Conservation (phyloP, 2,329 filamentous ascomycete genomes). For the Arthrobotrys musiformis region DNA sequence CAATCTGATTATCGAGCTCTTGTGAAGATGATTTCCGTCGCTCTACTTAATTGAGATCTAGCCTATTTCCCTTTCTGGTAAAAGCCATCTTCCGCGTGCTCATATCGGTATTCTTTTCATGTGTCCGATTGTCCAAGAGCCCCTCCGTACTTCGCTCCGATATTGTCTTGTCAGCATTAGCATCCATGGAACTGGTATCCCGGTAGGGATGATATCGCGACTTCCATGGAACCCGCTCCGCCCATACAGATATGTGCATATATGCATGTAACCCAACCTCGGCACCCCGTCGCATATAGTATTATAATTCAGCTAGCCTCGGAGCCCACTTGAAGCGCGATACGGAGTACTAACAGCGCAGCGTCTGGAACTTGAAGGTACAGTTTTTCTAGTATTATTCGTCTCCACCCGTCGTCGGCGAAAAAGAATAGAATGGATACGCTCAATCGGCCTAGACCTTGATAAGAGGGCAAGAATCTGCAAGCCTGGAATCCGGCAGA, state of each 20-base stretch:
- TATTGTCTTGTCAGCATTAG: not conserved
- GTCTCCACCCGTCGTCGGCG: not conserved
- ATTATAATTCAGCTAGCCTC: no score
- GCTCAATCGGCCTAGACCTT: not conserved
- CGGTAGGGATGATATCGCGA: not conserved
- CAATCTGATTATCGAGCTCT: not conserved
- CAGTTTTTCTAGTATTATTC: no score
- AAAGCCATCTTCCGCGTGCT: not conserved
- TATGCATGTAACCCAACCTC: not conserved
- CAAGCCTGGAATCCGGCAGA: not conserved
- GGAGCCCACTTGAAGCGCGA: no score
- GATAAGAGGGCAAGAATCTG: no score
- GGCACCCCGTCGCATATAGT: not conserved
- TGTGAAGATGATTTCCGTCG: not conserved
- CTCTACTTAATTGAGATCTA: not conserved
- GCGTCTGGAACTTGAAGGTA: no score
- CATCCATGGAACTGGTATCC: not conserved
- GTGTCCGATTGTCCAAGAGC: not conserved
- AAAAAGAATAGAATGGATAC: no score
- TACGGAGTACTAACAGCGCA: no score
- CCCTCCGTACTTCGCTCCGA: not conserved
- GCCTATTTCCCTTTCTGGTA: not conserved
- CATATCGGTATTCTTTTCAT: not conserved
- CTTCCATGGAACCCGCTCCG: not conserved
- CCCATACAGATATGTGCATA: no score